phyloP scores from a whole-genome alignment of 2,329 filamentous ascomycete genomes.

The Talaromyces pinophilus region DNA sequence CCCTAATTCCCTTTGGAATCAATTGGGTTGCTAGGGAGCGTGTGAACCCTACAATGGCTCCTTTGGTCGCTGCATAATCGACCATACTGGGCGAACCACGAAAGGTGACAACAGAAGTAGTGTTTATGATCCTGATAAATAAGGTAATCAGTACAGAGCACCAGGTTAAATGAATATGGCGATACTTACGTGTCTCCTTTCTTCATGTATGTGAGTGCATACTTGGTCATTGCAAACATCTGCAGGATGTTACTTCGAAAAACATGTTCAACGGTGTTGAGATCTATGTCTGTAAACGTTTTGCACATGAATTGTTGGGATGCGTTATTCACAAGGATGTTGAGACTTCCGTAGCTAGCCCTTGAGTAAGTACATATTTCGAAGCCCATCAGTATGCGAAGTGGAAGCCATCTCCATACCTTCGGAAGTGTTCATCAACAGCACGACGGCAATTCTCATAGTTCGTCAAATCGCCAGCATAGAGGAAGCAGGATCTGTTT shows the following conservation, averaged over 20 bases:
- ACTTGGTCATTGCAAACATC: conserved; percentile 63
- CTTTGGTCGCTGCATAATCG: conserved; percentile 61
- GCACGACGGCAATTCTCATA: conserved; percentile 54
- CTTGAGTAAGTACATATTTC: background rate
- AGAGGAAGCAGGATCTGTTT: conserved; percentile 50
- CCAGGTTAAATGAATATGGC: background rate
- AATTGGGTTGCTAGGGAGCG: conserved; percentile 55
- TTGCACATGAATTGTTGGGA: conserved; percentile 58
- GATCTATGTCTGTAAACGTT: conserved; percentile 56
- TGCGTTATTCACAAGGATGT: conserved; percentile 61
- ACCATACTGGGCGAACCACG: conserved; percentile 54
- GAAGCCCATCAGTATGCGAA: background rate
- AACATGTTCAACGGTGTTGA: conserved; percentile 57
- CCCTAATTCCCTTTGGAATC: conserved; percentile 58
- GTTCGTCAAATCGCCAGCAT: conserved; percentile 54
- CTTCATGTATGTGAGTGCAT: conserved; percentile 57
- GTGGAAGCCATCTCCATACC: conserved; percentile 32
- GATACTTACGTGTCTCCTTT: conserved; percentile 48
- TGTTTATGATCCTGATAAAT: conserved; percentile 56
- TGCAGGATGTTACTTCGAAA: conserved; percentile 60
- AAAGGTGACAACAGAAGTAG: conserved; percentile 57
- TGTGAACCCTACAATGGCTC: conserved; percentile 60
- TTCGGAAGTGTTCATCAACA: conserved; percentile 56
- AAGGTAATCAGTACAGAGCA: background rate
- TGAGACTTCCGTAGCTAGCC: conserved; percentile 45